Percentiles rank a stretch among this genome's conserved stretches.
Evolutionary conservation across 805 yeast species (phyloP).

Genomic region (Candida maris): DNA sequence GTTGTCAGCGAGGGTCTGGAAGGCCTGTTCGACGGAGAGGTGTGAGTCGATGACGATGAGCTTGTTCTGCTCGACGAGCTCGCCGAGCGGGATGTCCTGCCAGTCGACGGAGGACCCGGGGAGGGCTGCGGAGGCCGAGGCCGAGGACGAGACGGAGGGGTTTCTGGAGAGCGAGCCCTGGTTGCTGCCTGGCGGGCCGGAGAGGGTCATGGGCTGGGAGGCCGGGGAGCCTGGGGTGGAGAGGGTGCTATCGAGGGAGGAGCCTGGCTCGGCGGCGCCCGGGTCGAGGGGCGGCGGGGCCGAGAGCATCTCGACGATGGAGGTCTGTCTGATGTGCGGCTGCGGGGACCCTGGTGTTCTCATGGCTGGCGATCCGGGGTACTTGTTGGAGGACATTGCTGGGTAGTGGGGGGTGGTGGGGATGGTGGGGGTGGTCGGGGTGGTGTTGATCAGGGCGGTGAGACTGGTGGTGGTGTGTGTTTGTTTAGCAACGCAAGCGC

Average conservation of each 20-base stretch:
- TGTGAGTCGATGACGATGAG: conserved; percentile 65
- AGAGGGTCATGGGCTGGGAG: conserved; percentile 7
- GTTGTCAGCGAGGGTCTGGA: conserved; percentile 66
- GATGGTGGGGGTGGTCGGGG: no score
- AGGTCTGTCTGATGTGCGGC: conserved; percentile 49
- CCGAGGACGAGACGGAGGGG: conserved; percentile 37
- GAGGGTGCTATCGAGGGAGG: conserved; percentile 13
- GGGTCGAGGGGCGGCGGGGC: conserved; percentile 71
- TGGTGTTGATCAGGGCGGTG: no score
- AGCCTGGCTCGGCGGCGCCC: conserved; percentile 13
- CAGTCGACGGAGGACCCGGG: conserved; percentile 47
- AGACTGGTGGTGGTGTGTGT: no score
- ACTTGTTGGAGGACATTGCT: conserved; percentile 30
- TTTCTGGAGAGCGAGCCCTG: conserved; percentile 32
- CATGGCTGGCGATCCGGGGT: conserved; percentile 34
- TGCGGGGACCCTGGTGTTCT: conserved; percentile 34
- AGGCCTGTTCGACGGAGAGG: conserved; percentile 82
- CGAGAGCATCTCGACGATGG: conserved; percentile 70
- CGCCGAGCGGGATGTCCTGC: conserved; percentile 67
- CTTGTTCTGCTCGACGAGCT: conserved; percentile 74
- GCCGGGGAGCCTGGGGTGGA: conserved; percentile 17
- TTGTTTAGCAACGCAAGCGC: no score
- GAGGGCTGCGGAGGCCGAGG: conserved; percentile 27
- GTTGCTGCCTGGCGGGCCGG: conserved; percentile 3
- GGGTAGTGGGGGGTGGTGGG: no score